A percentile compares a stretch with the other conserved stretches of the same genome.
phyloP scores from a whole-genome alignment of 441 rosid species.

The Syzygium syzygioides region DNA sequence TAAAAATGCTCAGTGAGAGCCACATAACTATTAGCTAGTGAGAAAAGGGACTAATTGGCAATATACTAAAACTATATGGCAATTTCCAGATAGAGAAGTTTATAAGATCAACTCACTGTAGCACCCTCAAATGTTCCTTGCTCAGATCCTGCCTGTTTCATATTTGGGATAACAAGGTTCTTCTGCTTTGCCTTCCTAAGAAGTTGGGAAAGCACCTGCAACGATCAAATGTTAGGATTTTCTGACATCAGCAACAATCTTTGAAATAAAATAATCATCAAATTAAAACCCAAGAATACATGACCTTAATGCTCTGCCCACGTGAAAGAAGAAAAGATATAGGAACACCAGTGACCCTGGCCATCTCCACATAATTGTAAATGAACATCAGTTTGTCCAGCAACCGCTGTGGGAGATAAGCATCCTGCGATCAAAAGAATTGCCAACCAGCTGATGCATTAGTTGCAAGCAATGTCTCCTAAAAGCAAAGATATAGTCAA shows the following conservation, averaged over 20 bases:
- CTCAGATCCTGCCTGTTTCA: conserved; percentile 83
- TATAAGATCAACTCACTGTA: conserved; percentile 59
- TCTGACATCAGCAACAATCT: conserved; percentile 7
- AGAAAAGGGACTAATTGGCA: not conserved
- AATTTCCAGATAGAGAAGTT: not conserved
- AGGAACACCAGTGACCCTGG: conserved; percentile 99
- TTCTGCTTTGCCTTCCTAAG: conserved; percentile 92
- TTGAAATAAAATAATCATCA: not conserved
- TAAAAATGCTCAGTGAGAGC: not conserved
- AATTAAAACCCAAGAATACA: conserved; percentile 2
- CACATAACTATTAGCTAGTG: not conserved
- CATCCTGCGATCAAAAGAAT: conserved; percentile 62
- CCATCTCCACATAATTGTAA: conserved; percentile 98
- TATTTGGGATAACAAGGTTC: conserved; percentile 82
- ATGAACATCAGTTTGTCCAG: conserved; percentile 90
- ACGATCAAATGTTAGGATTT: conserved; percentile 13
- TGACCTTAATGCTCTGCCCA: conserved; percentile 97
- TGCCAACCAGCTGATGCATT: not conserved
- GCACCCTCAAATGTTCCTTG: conserved; percentile 98
- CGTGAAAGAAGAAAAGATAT: conserved; percentile 94
- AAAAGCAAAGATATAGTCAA: not conserved
- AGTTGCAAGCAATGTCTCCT: not conserved
- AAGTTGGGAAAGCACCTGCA: conserved; percentile 95
- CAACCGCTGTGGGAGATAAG: conserved; percentile 97
- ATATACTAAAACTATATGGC: not conserved